Percentiles rank a stretch among this genome's conserved stretches.
phyloP scores from a whole-genome alignment of 2,329 filamentous ascomycete genomes.

The Beauveria asiatica region DNA sequence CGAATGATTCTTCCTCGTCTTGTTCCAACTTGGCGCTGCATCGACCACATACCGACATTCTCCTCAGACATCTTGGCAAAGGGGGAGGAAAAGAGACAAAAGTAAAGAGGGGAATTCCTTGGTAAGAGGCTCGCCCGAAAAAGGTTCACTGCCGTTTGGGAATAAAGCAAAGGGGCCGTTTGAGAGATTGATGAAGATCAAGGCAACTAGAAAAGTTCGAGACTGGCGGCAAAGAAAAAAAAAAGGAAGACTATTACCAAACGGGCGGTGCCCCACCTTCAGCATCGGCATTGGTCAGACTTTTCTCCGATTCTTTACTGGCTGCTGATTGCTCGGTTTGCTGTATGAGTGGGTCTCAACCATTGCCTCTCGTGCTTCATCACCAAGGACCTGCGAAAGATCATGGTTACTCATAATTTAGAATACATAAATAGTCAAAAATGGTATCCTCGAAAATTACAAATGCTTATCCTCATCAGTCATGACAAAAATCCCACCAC shows the following conservation, averaged over 20 bases:
- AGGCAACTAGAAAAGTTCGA: background rate
- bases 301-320: background rate
- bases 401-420: background rate
- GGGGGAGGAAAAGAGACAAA: background rate
- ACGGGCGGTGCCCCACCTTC: background rate
- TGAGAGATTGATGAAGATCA: constrained; percentile 10
- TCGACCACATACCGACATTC: constrained; percentile 16
- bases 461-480: constrained; percentile 6
- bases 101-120: constrained; percentile 5
- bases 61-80: constrained; percentile 18
- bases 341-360: background rate
- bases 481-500: background rate
- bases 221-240: constrained; percentile 7
- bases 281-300: background rate
- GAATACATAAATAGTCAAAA: background rate
- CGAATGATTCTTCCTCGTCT: background rate
- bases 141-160: constrained; percentile 49
- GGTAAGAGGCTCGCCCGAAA: constrained; percentile 24
- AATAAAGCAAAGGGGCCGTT: constrained; percentile 10
- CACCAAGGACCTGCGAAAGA: no score
- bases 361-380: background rate
- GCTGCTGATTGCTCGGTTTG: background rate
- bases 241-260: constrained; percentile 6
- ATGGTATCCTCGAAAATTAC: background rate
- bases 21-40: background rate